Evolutionary conservation across 257 asterid species (phyloP), one percentile per base, ranked within the genome.

Genomic region (Petrea volubilis): DNA sequence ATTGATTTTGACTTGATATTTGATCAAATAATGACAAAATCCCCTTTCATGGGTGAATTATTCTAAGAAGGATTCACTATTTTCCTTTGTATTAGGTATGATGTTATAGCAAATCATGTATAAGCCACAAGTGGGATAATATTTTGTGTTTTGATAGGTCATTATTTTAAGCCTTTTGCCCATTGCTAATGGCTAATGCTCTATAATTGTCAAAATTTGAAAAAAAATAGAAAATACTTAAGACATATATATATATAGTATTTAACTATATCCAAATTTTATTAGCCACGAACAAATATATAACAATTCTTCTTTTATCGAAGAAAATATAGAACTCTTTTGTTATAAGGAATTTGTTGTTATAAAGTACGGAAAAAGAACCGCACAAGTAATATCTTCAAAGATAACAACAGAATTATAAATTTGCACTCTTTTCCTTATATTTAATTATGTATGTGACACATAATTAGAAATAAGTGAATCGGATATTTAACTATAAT

Each of bases 71-170:
- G 29, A 24, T 21, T 18, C 71, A 51, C 52, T 2, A 29, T 60
- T 64, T 73, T 43, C 68, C 25, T n/a, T 20, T 20, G 72, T n/a
- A 64, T 28, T 64, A 65, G 52, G 78, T 64, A 56, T 56, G 43
- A 41, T 50, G 12, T 24, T 46, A 0, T 0, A 17, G 4, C 13
- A 4, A 12, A 24, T 10, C 10, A 25, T 18, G 3, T 56, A 62
- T 8, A 3, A 62, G 10, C 13, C 13, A 21, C 0, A 38, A 21
- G 6, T 14, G 0, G 20, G 23, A 23, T 9, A 38, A 3, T 60
- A 20, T 13, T 20, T 21, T 60, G 2, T 17, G 5, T 17, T 60
- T 62, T 12, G 33, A 62, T 62, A 11, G 8, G 2, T 62, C 36
- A 62, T 20, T 1, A 17, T 34, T 28, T 14, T 7, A 60, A 60